Percentiles rank a stretch among this genome's conserved stretches.
Evolutionary conservation across 2,329 filamentous ascomycete species (phyloP).

Genomic region (Monosporascus sp.): DNA sequence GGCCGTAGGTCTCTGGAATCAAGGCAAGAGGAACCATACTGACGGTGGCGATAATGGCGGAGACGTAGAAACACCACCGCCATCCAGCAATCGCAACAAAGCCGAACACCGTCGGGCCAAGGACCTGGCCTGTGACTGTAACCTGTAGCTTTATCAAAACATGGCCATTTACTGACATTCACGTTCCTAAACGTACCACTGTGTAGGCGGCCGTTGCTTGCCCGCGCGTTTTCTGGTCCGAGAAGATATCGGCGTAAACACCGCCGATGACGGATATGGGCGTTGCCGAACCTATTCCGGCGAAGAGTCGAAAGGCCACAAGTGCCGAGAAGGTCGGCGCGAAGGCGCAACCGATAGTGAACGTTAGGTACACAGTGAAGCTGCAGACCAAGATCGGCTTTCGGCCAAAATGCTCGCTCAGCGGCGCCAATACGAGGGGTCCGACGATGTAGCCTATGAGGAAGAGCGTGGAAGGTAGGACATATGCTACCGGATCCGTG

Average conservation of each 20-base stretch:
- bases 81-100: too few species aligned
- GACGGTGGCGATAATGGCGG: too few species aligned
- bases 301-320: constrained; percentile 1
- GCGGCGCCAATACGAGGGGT: constrained; percentile 1
- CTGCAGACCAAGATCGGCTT: background rate
- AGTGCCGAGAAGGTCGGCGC: constrained; percentile 1
- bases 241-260: constrained; percentile 1
- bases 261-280: background rate
- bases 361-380: background rate
- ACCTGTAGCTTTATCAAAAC: too few species aligned
- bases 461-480: constrained; percentile 1
- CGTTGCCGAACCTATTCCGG: background rate
- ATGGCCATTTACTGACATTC: too few species aligned
- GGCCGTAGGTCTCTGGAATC: too few species aligned
- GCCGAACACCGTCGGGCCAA: too few species aligned
- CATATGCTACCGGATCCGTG: too few species aligned
- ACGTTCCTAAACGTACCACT: background rate
- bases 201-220: background rate
- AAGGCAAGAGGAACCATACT: too few species aligned
- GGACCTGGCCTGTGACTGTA: too few species aligned
- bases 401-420: constrained; percentile 2
- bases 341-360: background rate
- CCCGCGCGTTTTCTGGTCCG: background rate
- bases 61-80: too few species aligned
- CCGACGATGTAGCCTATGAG: constrained; percentile 3